Conservation (phyloP, 2,329 filamentous ascomycete genomes). For the Huntiella abstrusa region DNA sequence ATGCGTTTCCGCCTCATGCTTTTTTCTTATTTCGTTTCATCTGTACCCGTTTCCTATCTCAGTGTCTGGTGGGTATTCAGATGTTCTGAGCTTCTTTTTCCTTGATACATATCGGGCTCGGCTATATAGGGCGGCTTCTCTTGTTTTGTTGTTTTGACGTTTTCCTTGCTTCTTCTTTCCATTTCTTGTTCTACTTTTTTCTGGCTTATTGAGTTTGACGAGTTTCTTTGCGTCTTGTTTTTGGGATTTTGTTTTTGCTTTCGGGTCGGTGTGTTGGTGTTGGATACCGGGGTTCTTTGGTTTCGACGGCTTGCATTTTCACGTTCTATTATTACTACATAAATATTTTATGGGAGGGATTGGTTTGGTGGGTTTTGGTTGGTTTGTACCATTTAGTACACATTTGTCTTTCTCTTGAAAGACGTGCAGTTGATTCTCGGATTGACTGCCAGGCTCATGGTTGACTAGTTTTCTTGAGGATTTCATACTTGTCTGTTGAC, state of each 20-base stretch:
- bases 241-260: background rate
- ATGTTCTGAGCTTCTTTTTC: background rate
- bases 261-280: background rate
- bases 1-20: conserved; percentile 3
- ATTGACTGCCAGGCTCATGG: background rate
- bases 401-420: background rate
- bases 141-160: background rate
- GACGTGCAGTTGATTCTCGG: background rate
- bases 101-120: conserved; percentile 8
- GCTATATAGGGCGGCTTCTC: conserved; percentile 11
- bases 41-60: conserved; percentile 1
- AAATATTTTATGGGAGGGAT: background rate
- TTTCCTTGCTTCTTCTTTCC: conserved; percentile 5
- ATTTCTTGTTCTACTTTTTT: conserved; percentile 5
- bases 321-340: conserved; percentile 1
- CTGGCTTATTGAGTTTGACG: conserved; percentile 3
- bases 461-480: no score
- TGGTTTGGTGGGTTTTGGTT: background rate
- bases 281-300: conserved; percentile 4
- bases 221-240: conserved; percentile 4
- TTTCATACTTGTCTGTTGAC: conserved; percentile 3
- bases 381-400: background rate
- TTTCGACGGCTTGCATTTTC: background rate
- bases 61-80: conserved; percentile 3
- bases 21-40: conserved; percentile 1